Conservation (phyloP, 2,329 filamentous ascomycete genomes). For the Dactylonectria macrodidyma region DNA sequence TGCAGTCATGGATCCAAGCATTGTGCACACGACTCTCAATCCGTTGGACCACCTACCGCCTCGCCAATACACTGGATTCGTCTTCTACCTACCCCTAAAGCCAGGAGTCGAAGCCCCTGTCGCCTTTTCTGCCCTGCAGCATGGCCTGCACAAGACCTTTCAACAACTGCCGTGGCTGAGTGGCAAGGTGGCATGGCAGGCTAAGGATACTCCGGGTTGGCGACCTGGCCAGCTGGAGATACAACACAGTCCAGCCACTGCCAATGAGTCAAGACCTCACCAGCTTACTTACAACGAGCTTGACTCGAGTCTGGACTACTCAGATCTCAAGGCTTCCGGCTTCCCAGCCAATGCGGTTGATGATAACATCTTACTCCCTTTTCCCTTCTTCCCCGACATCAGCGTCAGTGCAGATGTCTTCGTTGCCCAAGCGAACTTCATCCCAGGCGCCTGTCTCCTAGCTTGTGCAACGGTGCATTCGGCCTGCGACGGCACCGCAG, state of each 20-base stretch:
- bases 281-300: neutral
- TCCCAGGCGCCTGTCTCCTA: neutral
- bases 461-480: neutral
- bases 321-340: neutral
- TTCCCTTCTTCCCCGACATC: neutral
- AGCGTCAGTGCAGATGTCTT: neutral
- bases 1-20: too few species aligned
- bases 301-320: neutral
- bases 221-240: neutral
- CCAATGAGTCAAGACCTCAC: neutral
- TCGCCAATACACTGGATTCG: neutral
- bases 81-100: neutral
- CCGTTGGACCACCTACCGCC: neutral
- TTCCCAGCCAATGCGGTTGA: neutral
- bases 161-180: neutral
- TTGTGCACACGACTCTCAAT: neutral
- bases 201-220: neutral
- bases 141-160: conserved; percentile 5
- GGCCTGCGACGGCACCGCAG: neutral
- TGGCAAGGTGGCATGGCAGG: neutral
- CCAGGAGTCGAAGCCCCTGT: neutral
- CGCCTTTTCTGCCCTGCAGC: neutral
- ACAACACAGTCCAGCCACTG: neutral
- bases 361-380: neutral
- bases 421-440: neutral